Conservation (phyloP, 129 eudicot species). For the Tagetes erecta region DNA sequence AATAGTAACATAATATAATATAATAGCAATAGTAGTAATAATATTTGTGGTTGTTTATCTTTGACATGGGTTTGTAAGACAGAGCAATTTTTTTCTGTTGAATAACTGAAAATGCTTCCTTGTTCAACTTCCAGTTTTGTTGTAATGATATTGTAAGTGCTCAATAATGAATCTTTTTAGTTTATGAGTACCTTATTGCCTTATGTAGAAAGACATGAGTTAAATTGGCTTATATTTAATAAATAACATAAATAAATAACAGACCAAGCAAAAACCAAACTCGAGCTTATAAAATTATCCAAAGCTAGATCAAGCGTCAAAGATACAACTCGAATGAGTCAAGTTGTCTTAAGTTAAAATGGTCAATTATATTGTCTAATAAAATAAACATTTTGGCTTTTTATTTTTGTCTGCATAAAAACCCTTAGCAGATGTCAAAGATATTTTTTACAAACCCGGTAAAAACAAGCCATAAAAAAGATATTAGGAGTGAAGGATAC, state of each 20-base stretch:
- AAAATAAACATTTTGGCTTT: no score
- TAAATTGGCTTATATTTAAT: constrained; percentile 1
- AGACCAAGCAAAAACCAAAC: no score
- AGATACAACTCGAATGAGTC: no score
- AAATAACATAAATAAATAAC: no score
- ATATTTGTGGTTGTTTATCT: constrained; percentile 34
- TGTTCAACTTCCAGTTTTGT: constrained; percentile 28
- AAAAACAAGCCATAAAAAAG: background rate
- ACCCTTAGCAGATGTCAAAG: no score
- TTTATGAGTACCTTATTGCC: constrained; percentile 11
- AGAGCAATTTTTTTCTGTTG: constrained; percentile 29
- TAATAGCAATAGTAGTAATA: background rate
- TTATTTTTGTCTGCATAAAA: background rate
- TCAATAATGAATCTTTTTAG: constrained; percentile 13
- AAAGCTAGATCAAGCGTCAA: no score
- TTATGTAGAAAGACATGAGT: background rate
- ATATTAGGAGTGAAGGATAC: no score
- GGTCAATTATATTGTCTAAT: no score
- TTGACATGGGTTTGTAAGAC: constrained; percentile 48
- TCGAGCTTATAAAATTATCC: no score
- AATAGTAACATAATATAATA: background rate
- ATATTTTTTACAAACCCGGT: background rate
- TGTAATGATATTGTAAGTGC: constrained; percentile 20
- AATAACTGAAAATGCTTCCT: constrained; percentile 32
- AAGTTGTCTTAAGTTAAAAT: no score